Evolutionary conservation across 2,329 filamentous ascomycete species (phyloP).

Genomic region (Alternaria rosae): DNA sequence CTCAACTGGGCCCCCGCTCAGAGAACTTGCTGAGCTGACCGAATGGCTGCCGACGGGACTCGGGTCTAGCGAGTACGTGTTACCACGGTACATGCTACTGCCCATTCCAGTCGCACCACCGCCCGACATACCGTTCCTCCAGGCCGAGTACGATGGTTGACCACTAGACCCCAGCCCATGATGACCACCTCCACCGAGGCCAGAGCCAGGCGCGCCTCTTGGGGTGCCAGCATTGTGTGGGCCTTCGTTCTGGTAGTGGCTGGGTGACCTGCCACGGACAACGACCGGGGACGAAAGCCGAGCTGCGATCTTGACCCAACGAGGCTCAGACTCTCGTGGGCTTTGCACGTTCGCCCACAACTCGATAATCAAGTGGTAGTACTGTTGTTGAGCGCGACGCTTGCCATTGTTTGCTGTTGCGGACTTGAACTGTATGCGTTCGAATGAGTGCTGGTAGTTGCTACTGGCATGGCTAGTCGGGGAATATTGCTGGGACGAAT

Average conservation of each 20-base stretch:
- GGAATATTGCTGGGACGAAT: slow-evolving; percentile 44
- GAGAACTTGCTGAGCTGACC: slow-evolving; percentile 54
- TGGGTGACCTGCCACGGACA: slow-evolving; percentile 51
- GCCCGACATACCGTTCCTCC: slow-evolving; percentile 45
- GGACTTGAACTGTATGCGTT: slow-evolving; percentile 93
- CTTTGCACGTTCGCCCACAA: slow-evolving; percentile 50
- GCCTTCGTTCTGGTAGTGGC: slow-evolving; percentile 57
- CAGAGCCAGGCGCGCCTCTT: slow-evolving; percentile 44
- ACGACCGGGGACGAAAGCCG: slow-evolving; percentile 49
- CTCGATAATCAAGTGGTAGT: slow-evolving; percentile 89
- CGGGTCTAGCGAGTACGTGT: slow-evolving; percentile 49
- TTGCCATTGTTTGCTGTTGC: slow-evolving; percentile 95
- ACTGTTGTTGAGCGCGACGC: slow-evolving; percentile 86
- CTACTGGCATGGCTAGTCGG: slow-evolving; percentile 44
- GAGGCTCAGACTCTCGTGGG: slow-evolving; percentile 34
- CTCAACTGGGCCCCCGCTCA: slow-evolving; percentile 52
- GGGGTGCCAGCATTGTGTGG: slow-evolving; percentile 49
- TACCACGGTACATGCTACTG: slow-evolving; percentile 44
- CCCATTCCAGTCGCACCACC: slow-evolving; percentile 39
- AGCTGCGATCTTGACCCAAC: slow-evolving; percentile 49
- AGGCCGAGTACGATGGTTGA: slow-evolving; percentile 52
- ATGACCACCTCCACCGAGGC: slow-evolving; percentile 39
- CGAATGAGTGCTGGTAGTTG: slow-evolving; percentile 69
- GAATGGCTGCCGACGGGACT: slow-evolving; percentile 53
- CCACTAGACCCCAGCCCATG: slow-evolving; percentile 74